These are phyloP conservation scores for Xylariaceae sp. DNA, from an alignment of 2,329 filamentous ascomycete species.

Conservation along the genomic window DNA sequence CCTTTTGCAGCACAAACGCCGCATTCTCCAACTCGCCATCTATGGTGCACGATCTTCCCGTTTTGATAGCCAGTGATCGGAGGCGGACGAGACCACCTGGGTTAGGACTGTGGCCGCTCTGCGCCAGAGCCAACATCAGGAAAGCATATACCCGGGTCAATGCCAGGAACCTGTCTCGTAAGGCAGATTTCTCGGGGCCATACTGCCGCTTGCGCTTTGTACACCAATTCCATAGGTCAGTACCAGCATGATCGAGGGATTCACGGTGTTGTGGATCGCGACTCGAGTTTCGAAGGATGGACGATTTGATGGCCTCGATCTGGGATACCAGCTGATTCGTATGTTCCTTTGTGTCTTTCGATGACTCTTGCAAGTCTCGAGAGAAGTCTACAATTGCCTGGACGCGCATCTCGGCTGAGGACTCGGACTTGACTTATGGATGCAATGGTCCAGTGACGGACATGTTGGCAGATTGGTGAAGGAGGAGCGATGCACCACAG, in stretches of 20 bases:
- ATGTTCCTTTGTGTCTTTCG: constrained; percentile 25
- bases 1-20: constrained; percentile 54
- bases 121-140: constrained; percentile 55
- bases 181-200: constrained; percentile 11
- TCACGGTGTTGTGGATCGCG: constrained; percentile 27
- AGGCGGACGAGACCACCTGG: constrained; percentile 44
- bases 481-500: too few species aligned
- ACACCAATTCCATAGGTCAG: constrained; percentile 59
- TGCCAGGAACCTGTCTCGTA: constrained; percentile 26
- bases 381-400: too few species aligned
- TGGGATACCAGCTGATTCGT: constrained; percentile 33
- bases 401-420: too few species aligned
- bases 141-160: constrained; percentile 53
- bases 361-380: constrained; percentile 19
- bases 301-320: constrained; percentile 24
- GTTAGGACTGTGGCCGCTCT: constrained; percentile 22
- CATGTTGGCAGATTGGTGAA: too few species aligned
- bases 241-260: constrained; percentile 48
- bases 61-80: constrained; percentile 56
- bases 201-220: constrained; percentile 40
- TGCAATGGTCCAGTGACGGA: too few species aligned
- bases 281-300: constrained; percentile 25
- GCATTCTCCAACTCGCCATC: constrained; percentile 49
- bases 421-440: too few species aligned
- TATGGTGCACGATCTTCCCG: constrained; percentile 49